Evolutionary conservation across 805 yeast species (phyloP).

Genomic region (Candida adriatica): DNA sequence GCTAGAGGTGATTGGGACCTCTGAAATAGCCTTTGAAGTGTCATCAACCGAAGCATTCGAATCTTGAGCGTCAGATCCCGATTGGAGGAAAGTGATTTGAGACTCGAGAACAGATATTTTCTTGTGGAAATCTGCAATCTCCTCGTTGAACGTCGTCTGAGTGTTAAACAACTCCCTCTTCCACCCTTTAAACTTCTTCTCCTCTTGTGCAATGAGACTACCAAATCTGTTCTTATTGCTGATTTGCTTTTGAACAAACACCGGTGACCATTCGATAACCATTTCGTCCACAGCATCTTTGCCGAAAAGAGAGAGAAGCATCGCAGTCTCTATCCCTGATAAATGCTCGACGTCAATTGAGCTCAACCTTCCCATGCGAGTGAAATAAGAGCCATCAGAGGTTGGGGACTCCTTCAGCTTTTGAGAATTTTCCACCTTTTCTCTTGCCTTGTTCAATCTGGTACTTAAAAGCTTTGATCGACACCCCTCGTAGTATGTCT

Average conservation of each 20-base stretch:
- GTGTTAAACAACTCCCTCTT: conserved; percentile 45
- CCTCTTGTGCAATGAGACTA: conserved; percentile 41
- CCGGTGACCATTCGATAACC: conserved; percentile 39
- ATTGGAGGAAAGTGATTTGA: too few relatives aligned
- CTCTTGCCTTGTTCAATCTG: conserved; percentile 29
- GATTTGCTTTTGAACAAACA: conserved; percentile 37
- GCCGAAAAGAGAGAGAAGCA: conserved; percentile 31
- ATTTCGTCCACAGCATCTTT: conserved; percentile 32
- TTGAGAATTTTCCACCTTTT: conserved; percentile 1
- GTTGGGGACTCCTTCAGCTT: neutral
- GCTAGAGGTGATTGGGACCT: too few relatives aligned
- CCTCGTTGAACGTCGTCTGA: conserved; percentile 45
- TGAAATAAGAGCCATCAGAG: neutral
- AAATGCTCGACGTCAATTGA: conserved; percentile 24
- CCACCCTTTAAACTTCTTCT: conserved; percentile 56
- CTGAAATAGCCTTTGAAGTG: too few relatives aligned
- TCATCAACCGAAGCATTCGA: too few relatives aligned
- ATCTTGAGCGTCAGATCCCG: too few relatives aligned
- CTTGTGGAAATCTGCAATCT: conserved; percentile 4
- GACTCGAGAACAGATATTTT: too few relatives aligned
- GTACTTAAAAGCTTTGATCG: conserved; percentile 51
- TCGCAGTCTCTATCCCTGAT: conserved; percentile 30
- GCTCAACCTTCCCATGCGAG: conserved; percentile 9
- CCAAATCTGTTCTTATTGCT: conserved; percentile 37
- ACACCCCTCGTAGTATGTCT: conserved; percentile 65